These are phyloP conservation scores for Lignosus rhinocerotis DNA, from an alignment of 1,284 basidiomycete genomes.

Conservation along the genomic window DNA sequence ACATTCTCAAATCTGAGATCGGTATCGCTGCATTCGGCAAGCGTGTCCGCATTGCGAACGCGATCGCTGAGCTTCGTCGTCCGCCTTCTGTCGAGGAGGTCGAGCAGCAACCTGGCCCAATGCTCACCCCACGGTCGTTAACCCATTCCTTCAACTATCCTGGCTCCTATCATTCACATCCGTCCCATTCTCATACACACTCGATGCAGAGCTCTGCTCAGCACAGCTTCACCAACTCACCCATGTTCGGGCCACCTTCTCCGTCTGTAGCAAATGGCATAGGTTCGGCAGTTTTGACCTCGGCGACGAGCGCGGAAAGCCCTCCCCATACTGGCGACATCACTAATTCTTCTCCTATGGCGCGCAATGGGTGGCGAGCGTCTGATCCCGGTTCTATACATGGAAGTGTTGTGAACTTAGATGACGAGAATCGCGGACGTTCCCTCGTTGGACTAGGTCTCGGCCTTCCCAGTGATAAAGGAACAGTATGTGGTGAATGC, in stretches of 20 bases:
- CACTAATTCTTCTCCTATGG: constrained; percentile 21
- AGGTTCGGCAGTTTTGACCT: constrained; percentile 22
- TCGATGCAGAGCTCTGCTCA: constrained; percentile 41
- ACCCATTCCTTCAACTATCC: constrained; percentile 36
- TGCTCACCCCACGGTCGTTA: constrained; percentile 38
- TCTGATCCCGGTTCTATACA: constrained; percentile 33
- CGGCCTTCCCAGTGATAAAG: constrained; percentile 21
- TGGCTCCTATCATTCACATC: constrained; percentile 33
- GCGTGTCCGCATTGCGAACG: constrained; percentile 90
- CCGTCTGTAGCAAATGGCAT: constrained; percentile 23
- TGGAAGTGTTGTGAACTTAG: constrained; percentile 8
- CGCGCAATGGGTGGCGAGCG: constrained; percentile 29
- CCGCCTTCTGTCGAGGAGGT: constrained; percentile 52
- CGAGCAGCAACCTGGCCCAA: constrained; percentile 22
- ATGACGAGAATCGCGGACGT: constrained; percentile 16
- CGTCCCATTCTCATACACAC: constrained; percentile 44
- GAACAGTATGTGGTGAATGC: constrained; percentile 10
- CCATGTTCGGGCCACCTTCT: constrained; percentile 26
- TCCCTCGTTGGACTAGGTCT: constrained; percentile 23
- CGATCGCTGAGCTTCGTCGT: constrained; percentile 86
- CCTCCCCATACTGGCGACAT: constrained; percentile 38
- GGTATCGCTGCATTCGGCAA: constrained; percentile 95
- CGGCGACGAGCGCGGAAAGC: constrained; percentile 41
- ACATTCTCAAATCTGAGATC: constrained; percentile 92
- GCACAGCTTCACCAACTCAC: constrained; percentile 37